Conservation (phyloP, 2,329 filamentous ascomycete species). For the Aspergillus flavus region DNA sequence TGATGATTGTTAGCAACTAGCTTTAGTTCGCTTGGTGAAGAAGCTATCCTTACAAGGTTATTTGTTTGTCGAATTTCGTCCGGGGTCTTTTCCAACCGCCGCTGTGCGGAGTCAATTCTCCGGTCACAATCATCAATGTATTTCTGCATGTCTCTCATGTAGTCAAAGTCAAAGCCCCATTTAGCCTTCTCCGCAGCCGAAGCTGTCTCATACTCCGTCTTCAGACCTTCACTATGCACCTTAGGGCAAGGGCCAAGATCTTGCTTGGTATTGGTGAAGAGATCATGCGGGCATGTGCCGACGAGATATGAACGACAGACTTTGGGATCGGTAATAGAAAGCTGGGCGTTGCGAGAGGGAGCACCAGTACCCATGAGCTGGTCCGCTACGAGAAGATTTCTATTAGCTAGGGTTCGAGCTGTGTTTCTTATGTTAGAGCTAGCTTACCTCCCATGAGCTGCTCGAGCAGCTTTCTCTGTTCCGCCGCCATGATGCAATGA, state of each 20-base stretch:
- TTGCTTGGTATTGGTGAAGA: slow-evolving; percentile 99
- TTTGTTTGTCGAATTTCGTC: slow-evolving; percentile 98
- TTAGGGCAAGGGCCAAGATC: slow-evolving; percentile 89
- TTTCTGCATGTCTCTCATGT: slow-evolving; percentile 91
- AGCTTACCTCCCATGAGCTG: slow-evolving; percentile 69
- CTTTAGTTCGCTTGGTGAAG: neutral
- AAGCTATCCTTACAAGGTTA: slow-evolving; percentile 59
- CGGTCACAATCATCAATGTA: slow-evolving; percentile 97
- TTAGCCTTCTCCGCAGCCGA: slow-evolving; percentile 71
- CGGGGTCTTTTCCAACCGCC: slow-evolving; percentile 91
- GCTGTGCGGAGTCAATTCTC: slow-evolving; percentile 86
- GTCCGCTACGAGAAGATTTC: slow-evolving; percentile 44
- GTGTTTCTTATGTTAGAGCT: slow-evolving; percentile 5
- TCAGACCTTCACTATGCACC: slow-evolving; percentile 84
- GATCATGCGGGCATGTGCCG: slow-evolving; percentile 94
- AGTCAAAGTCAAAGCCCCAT: slow-evolving; percentile 94
- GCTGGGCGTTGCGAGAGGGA: slow-evolving; percentile 73
- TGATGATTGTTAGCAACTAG: slow-evolving; percentile 25
- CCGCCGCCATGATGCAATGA: slow-evolving; percentile 73
- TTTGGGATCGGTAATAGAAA: slow-evolving; percentile 87
- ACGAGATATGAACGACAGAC: slow-evolving; percentile 93
- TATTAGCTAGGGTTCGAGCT: slow-evolving; percentile 29
- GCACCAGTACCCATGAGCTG: slow-evolving; percentile 78
- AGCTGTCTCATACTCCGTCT: slow-evolving; percentile 81
- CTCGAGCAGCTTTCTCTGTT: slow-evolving; percentile 98